Base-by-base conservation (phyloP, 805 yeast species). In the Metschnikowia hibisci region DNA sequence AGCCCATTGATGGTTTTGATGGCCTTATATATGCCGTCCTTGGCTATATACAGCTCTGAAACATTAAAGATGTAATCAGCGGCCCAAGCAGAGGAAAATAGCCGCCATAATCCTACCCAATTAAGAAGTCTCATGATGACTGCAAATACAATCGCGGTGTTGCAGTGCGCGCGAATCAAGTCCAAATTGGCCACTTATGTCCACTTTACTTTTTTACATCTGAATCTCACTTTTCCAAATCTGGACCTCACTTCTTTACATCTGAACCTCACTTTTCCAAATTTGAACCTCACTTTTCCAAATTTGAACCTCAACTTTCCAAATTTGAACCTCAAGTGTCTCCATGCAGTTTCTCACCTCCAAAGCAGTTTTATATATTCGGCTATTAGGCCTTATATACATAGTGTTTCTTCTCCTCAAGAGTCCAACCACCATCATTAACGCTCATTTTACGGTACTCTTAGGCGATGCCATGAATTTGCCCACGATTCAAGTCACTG, bases 391-490 rank as follows among this genome's bases (percentile, higher is more conserved):
- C 31, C 66, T 79, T 23, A 56, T 72, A 14, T 58, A 71, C 6
- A 47, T 75, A 2, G 58, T 82, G 1, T 79, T 70, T 54, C 63
- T 64, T 42, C 58, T 79, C 31, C 58, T 74, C 41, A 78, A 72
- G 46, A 75, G 76, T 54, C 77, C 82, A 2, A 55, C 62, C n/a
- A 41, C 55, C 4, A 48, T 81, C 15, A 51, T 74, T 15, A 68
- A 67, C 12, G 64, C 76, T 36, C 72, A 77, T 20, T 71, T 78
- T 39, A 62, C 74, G 10, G 41, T 77, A n/a, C 66, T 80, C 9
- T 60, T 81, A 34, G 80, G 83, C 0, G 76, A 76, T 52, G 82
- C 87, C 6, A 77, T 81, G 84, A 60, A 71, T 41, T 61, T 80
- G 42, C 68, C 69, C 23, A 50, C 58, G 27, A 58, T 60, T 33